These are phyloP conservation scores for Hydrangea macrophylla DNA, from an alignment of 148 eudicot genomes.

Conservation along the genomic window DNA sequence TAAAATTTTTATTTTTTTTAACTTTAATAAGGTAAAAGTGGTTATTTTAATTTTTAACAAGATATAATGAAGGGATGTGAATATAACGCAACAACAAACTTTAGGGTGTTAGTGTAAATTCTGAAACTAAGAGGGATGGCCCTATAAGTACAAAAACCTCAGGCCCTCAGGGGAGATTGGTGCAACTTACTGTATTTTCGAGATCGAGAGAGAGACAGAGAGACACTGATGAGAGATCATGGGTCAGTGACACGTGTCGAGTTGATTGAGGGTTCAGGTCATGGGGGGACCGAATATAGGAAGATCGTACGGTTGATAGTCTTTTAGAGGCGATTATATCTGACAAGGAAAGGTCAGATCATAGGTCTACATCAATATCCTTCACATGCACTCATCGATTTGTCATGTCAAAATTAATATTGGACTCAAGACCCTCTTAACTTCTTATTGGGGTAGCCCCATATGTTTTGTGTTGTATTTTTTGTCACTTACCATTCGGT, in stretches of 20 bases:
- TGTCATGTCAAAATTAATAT: neutral
- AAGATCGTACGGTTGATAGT: neutral
- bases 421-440: neutral
- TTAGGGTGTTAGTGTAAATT: too few species aligned
- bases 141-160: too few species aligned
- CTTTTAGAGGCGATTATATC: neutral
- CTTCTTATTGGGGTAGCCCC: neutral
- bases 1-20: too few species aligned
- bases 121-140: too few species aligned
- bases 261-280: neutral
- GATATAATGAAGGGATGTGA: too few species aligned
- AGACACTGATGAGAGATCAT: too few species aligned
- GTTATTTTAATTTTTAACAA: too few species aligned
- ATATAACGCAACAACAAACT: too few species aligned
- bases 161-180: too few species aligned
- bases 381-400: neutral
- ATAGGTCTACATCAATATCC: neutral
- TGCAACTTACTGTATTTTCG: too few species aligned
- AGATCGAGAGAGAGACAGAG: too few species aligned
- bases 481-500: neutral
- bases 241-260: neutral
- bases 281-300: neutral
- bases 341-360: constrained; percentile 4
- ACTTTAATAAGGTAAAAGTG: too few species aligned
- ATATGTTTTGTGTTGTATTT: neutral